Base-by-base conservation (phyloP, 139 green algal genomes). In the Ettlia oleoabundans region DNA sequence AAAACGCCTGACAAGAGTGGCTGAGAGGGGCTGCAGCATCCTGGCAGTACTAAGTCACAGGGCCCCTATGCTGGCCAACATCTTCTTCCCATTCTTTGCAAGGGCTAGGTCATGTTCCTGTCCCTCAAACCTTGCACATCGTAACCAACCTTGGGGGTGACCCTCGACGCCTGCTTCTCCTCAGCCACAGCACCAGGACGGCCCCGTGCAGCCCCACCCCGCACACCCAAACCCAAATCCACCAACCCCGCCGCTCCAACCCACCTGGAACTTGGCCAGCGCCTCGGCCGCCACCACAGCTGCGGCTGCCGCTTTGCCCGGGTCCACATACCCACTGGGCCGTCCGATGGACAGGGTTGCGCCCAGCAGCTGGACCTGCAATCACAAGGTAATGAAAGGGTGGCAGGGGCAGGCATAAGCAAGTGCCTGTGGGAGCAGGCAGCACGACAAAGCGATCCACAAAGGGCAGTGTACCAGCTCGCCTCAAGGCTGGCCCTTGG, bases 251-350 rank as follows among this genome's bases (percentile, higher is more conserved):
- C 63, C 63, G 18, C n/a, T n/a, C n/a, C 30, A 28, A 4, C 63
- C 4, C 63, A 85, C 88, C 85, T 93, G 81, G 79, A 94, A 94
- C 8, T 66, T 71, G 2, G 77, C 80, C 53, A 94, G 82, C 40
- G 91, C 88, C 38, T 89, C 86, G 28, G 88, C 85, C 28, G 88
- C 91, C 26, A 82, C 77, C 32, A 83, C 62, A 5, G 90, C 88
- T 22, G 91, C 91, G 26, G 64, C 72, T 47, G 89, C 84, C 33
- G 91, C 93, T 67, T 92, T 91, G 41, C 35, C 80, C 7, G 93
- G 94, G 87, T 98, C 94, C 41, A 98, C 92, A 85, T 97, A 98
- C 41, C 92, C 93, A 22, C 85, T 90, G 52, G 94, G 94, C 28
- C 94, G 85, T 2, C 91, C 93, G 13, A 97, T 93, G 51, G 88